Conservation (phyloP, 805 yeast species). For the Naumovozyma dairenensis region DNA sequence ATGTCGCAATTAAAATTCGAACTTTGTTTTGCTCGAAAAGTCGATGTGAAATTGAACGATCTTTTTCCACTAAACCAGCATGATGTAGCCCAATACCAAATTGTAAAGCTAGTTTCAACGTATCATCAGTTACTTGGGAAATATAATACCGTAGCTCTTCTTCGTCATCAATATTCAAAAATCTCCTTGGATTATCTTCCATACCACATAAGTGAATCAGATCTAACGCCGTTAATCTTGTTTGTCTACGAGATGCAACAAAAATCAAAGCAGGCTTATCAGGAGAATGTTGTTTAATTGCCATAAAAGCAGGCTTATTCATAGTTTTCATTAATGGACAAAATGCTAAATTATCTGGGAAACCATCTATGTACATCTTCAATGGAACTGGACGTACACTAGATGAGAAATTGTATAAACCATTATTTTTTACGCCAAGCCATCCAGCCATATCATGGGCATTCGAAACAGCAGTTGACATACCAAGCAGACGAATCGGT, state of each 20-base stretch:
- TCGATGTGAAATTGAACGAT: constrained; percentile 79
- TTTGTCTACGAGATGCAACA: constrained; percentile 92
- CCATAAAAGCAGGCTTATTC: constrained; percentile 74
- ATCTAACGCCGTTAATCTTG: constrained; percentile 70
- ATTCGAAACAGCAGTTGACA: constrained; percentile 90
- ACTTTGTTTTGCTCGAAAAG: constrained; percentile 77
- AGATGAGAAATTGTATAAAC: constrained; percentile 90
- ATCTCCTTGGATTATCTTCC: constrained; percentile 48
- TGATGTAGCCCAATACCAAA: constrained; percentile 91
- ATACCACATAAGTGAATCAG: constrained; percentile 64
- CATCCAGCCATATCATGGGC: constrained; percentile 91
- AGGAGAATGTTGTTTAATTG: constrained; percentile 86
- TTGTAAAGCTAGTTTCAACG: constrained; percentile 59
- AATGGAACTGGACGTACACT: constrained; percentile 92
- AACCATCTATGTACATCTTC: constrained; percentile 81
- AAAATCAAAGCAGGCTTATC: constrained; percentile 91
- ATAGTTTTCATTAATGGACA: constrained; percentile 66
- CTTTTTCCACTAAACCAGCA: constrained; percentile 90
- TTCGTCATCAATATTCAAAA: constrained; percentile 60
- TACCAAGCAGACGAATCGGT: constrained; percentile 81
- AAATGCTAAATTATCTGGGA: constrained; percentile 68
- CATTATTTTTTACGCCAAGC: constrained; percentile 75
- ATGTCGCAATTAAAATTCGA: constrained; percentile 86
- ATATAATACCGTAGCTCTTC: constrained; percentile 70
- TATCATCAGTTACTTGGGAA: constrained; percentile 84